A percentile compares a stretch with the other conserved stretches of the same genome.
Conservation (phyloP, 2,329 filamentous ascomycete species). For the Aspergillus hortae region DNA sequence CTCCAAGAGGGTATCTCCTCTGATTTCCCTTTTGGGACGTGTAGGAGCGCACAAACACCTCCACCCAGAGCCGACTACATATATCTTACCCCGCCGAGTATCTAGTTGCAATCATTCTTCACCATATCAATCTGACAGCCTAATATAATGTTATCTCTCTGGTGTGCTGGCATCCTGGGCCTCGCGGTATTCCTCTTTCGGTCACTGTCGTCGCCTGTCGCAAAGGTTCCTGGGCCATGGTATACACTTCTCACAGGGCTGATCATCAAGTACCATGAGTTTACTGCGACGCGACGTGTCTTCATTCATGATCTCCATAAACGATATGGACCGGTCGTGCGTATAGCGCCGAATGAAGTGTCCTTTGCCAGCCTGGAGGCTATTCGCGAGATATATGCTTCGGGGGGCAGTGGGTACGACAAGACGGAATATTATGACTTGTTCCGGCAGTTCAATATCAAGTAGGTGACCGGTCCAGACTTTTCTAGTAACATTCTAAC, state of each 20-base stretch:
- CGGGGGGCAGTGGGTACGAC: slow-evolving; percentile 35
- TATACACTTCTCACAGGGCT: slow-evolving; percentile 26
- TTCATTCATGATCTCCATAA: slow-evolving; percentile 26
- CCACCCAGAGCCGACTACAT: background rate
- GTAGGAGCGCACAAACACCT: background rate
- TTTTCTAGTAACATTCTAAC: background rate
- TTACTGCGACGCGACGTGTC: slow-evolving; percentile 24
- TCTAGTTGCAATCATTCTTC: too few relatives aligned
- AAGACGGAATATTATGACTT: slow-evolving; percentile 35
- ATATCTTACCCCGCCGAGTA: too few relatives aligned
- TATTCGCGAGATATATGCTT: slow-evolving; percentile 30
- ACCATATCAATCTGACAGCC: background rate
- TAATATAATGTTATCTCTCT: background rate
- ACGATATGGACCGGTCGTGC: slow-evolving; percentile 25
- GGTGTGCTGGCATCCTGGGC: background rate
- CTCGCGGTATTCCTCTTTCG: background rate
- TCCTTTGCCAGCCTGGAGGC: slow-evolving; percentile 27
- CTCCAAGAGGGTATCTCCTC: background rate
- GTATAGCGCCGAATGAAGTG: slow-evolving; percentile 28
- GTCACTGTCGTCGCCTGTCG: background rate
- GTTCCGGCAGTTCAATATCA: slow-evolving; percentile 31
- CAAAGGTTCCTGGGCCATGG: slow-evolving; percentile 27
- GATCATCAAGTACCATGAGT: slow-evolving; percentile 30
- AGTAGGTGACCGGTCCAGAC: slow-evolving; percentile 6
- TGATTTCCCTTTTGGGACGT: background rate